Base-by-base conservation (phyloP, 108 stramenopile genomes). In the Bacterosira constricta region DNA sequence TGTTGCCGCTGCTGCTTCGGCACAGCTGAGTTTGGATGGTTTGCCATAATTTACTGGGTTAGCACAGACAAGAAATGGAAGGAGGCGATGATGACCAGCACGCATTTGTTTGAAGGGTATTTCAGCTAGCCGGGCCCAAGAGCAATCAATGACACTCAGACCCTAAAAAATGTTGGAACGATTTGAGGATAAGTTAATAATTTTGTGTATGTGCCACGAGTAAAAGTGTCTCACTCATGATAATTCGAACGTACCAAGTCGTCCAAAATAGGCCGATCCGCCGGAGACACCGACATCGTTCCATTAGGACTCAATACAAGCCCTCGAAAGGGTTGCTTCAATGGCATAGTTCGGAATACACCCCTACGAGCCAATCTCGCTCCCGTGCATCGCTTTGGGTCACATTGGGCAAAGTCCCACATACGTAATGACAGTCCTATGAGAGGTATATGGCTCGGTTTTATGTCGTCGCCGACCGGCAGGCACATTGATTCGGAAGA, bases 341-440 rank as follows among this genome's bases (percentile, higher is more conserved):
- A 34, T 3, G 84, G 76, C 88, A 97, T 94, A 44, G 78, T 61
- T 53, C 86, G 83, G 50, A 93, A 86, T 23, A 92, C 67, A 21
- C 94, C 94, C 23, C 90, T 75, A 27, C 93, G 79, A 0, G 84
- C 93, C 29, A 98, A 81, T 59, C 92, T 90, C 21, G 95, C 95
- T 6, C 97, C 98, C 0, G 96, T 97, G 73, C 97, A 98, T 26
- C 97, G 93, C 69, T 98, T 99, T 26, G 97, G 91, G 77, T 99
- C 99, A 74, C 97, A 98, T 72, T 99, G 99, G 20, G 87, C 95
- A 82, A 99, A 99, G 76, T 99, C 99, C 98, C 98, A 99, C 96
- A 99, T 96, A 0, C 90, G 80, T 38, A 95, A 37, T 50, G 68
- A 64, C 42, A 94, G 71, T 3, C 89, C 90, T 18, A 78, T 49